Base-by-base conservation (phyloP, 169 alveolate species). In the Babesia ovis region DNA sequence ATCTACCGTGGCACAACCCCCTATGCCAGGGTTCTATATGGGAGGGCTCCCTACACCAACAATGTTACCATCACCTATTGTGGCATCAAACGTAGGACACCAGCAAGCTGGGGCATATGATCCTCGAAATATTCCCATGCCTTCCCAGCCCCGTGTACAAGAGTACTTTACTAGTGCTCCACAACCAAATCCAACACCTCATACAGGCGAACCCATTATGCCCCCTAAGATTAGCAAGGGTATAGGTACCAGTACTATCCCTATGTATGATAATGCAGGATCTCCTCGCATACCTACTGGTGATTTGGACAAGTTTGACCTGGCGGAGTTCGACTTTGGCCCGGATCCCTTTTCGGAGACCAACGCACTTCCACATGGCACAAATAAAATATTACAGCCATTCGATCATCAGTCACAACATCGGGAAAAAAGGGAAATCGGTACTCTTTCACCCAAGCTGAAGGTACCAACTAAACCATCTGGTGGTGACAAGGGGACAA, bases 261-360 rank as follows among this genome's bases (percentile, higher is more conserved):
- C 56, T 18, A 48, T 48, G 56, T 48, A 18, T 20, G 27, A 20
- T 20, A 18, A 12, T 48, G 27, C 14, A 18, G 9, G 32, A 6
- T 20, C 56, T 20, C 70, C 16, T 14, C 4, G 16, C 37, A 11
- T 12, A 20, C 20, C 70, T 18, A 9, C 16, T 35, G 22, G 27
- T 46, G 74, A 64, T 56, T 0, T 3, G 1, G 74, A 18, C 18
- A 46, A 32, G 34, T 48, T 46, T 27, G 61, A 50, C 34, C 35
- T 64, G 14, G 48, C 11, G 25, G 74, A 46, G 48, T 64, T 64
- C 74, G 74, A 64, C 48, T 64, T 64, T 31, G 74, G 64, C 1
- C 64, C 74, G 23, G 74, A 64, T 48, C 74, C 74, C 16, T 64
- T 64, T 31, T 39, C 74, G 0, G 74, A 64, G 35, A 4, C 53